These are phyloP conservation scores for Pezicula carpinea DNA, from an alignment of 2,329 filamentous ascomycete genomes.

Conservation along the genomic window DNA sequence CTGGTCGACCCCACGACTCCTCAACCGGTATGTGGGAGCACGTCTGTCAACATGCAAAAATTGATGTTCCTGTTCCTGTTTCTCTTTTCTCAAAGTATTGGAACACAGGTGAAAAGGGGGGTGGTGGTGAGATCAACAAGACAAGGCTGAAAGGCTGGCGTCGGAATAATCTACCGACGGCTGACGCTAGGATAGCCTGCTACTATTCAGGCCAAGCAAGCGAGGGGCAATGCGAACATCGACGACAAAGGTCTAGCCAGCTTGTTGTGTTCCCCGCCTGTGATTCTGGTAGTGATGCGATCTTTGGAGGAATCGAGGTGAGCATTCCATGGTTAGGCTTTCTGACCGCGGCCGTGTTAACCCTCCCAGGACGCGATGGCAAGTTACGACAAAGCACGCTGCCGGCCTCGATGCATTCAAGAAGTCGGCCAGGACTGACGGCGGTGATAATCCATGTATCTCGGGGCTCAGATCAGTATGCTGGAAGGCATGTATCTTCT, in stretches of 20 bases:
- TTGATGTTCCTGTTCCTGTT: too few species aligned
- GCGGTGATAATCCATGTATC: conserved; percentile 57
- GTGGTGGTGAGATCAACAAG: neutral
- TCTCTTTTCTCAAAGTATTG: conserved; percentile 8
- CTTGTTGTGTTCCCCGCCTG: too few species aligned
- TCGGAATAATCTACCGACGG: neutral
- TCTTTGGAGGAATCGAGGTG: conserved; percentile 51
- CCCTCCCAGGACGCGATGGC: conserved; percentile 61
- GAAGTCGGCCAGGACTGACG: conserved; percentile 57
- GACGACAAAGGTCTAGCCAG: too few species aligned
- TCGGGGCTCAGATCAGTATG: conserved; percentile 78
- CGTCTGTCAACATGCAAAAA: too few species aligned
- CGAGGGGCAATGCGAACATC: neutral
- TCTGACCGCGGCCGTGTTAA: conserved; percentile 1
- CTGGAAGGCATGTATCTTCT: conserved; percentile 66
- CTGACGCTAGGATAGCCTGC: neutral
- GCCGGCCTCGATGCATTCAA: conserved; percentile 57
- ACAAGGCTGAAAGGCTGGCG: neutral
- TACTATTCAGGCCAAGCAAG: conserved; percentile 1
- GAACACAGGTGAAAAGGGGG: conserved; percentile 11
- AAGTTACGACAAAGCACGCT: conserved; percentile 54
- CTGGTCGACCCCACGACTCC: too few species aligned
- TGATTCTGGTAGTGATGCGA: conserved; percentile 45
- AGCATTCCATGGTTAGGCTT: conserved; percentile 3
- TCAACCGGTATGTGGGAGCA: too few species aligned